phyloP scores from a whole-genome alignment of 495 filamentous ascomycete genomes.

The Aspergillus cavernicola region DNA sequence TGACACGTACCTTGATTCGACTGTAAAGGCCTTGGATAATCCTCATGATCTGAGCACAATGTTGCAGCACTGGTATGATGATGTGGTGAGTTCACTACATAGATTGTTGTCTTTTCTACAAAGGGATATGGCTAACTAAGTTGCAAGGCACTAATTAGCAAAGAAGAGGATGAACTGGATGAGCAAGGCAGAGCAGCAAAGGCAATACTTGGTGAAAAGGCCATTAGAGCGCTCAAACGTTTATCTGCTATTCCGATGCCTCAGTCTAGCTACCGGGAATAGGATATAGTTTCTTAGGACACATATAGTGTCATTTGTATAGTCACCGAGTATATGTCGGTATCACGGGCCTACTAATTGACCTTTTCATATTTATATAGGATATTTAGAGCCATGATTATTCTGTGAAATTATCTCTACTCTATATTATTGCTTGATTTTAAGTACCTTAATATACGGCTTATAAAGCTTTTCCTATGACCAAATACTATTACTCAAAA shows the following conservation, averaged over 20 bases:
- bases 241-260: constrained; percentile 4
- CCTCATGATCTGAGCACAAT: constrained; percentile 11
- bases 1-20: constrained; percentile 6
- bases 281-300: background rate
- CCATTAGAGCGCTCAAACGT: constrained; percentile 3
- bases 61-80: constrained; percentile 3
- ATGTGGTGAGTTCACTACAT: constrained; percentile 10
- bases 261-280: background rate
- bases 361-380: too few relatives aligned
- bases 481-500: too few relatives aligned
- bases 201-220: background rate
- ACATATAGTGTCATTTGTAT: too few relatives aligned
- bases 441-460: too few relatives aligned
- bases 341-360: too few relatives aligned
- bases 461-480: too few relatives aligned
- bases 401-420: too few relatives aligned
- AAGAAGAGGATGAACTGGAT: background rate
- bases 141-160: background rate
- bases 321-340: too few relatives aligned
- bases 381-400: too few relatives aligned
- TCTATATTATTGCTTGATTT: too few relatives aligned
- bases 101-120: background rate
- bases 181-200: background rate
- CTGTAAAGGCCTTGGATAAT: background rate
- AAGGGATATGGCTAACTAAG: background rate